Base-by-base conservation (phyloP, 192 early-diverging fungal genomes). In the Chytriomyces sp. region DNA sequence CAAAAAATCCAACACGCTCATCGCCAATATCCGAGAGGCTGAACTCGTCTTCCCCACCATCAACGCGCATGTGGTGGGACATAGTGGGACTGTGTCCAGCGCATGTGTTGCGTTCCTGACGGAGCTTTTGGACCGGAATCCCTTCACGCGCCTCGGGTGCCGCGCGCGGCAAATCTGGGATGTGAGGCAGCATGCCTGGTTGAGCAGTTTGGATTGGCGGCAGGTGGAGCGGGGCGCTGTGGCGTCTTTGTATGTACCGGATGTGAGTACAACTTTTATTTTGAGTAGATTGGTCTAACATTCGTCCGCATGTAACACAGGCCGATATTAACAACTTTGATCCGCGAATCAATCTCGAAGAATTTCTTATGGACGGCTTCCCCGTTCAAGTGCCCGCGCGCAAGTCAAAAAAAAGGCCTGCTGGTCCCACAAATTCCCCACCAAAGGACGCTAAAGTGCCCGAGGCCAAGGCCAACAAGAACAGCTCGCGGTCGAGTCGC, bases 331-430 rank as follows among this genome's bases (percentile, higher is more conserved):
- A 39, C 44, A 92, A 92, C 75, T 92, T 92, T 78, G 91, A 92
- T 59, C 89, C 91, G 3, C 88, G 85, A 0, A 88, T 88, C 60
- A 91, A 92, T 57, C 72, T 92, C 2, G 91, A 92, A 69, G 91
- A 92, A 64, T 70, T 92, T 6, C 78, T 92, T 30, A 75, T 91
- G 62, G 91, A 92, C 52, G 89, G 89, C 39, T 85, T 91, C 71
- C 91, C 91, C 5, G 74, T 92, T 49, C 82, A 61, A 64, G 78
- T 78, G 75, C 72, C 65, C 28, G 75, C 75, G 60, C 78, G 80
- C 65, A 87, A 82, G 77, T 81, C 76, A 78, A 64, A 64, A 4
- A 64, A 64, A 30, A 14, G 44, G 2, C 14, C 44, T 22, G 22
- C 17, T 22, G 44, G 44, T 22, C n/a, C n/a, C n/a, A n/a, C n/a